Evolutionary conservation across 805 yeast genomes (phyloP), one percentile per base, ranked within the genome.

Genomic region (Yarrowia deformans): DNA sequence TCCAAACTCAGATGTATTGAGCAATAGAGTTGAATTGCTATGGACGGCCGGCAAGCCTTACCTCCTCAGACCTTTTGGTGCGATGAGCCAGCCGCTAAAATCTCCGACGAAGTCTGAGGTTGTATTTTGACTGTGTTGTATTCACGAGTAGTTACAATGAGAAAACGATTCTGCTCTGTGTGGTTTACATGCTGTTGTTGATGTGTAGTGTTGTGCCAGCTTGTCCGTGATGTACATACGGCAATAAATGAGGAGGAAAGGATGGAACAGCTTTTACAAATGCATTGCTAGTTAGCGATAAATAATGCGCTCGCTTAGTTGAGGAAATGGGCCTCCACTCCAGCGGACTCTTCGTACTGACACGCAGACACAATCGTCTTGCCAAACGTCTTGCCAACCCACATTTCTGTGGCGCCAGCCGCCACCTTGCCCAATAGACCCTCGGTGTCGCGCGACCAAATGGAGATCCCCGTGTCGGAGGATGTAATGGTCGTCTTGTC

Each of bases 281-380:
- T 54, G 43, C 60, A 54, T 54, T 37, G 45, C 60, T 54, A 14
- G 48, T 56, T 56, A 56, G 63, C 48, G 37, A 56, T 56, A 56
- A 56, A 56, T 56, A 56, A 29, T 56, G 10, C 14, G 9, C n/a
- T 3, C 35, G 7, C 2, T 9, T 13, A 16, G 63, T 42, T 40
- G 39, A 56, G 37, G n/a, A 56, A 56, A n/a, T 56, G 63, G 4
- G 63, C 63, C 48, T 56, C 63, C 1, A 56, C 63, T 56, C 63
- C 63, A 29, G 63, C 63, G 7, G 48, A 14, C 13, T 40, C 42
- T 16, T 56, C 63, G 37, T 56, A 56, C 37, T 40, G 63, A n/a
- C 63, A 56, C 5, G 63, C 63, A 23, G 63, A 40, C 35, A 56
- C 63, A 29, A 56, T 42, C 12, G 63, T 56, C 63, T 42, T 40